phyloP scores from a whole-genome alignment of 352 stramenopile species.

The Blastocystis sp. region DNA sequence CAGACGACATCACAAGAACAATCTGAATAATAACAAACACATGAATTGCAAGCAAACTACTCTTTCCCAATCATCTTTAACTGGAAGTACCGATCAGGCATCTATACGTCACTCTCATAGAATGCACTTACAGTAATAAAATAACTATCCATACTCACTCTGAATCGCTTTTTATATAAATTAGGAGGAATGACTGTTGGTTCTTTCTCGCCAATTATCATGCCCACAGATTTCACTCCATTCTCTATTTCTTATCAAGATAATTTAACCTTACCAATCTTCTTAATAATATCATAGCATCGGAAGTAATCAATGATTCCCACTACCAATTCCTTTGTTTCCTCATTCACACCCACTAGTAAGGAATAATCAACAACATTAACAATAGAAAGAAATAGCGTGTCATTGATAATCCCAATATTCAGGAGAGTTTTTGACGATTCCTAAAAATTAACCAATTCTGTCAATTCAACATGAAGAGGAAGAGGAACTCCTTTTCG shows the following conservation, averaged over 20 bases:
- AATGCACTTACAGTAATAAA: slow-evolving; percentile 5
- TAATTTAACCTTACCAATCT: slow-evolving; percentile 26
- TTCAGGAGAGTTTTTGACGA: slow-evolving; percentile 49
- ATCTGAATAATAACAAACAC: not conserved
- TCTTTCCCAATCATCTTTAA: not conserved
- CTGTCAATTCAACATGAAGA: not conserved
- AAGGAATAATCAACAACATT: slow-evolving; percentile 62
- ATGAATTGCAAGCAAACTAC: not conserved
- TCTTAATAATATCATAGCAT: slow-evolving; percentile 57
- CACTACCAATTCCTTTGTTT: slow-evolving; percentile 57
- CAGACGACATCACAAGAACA: slow-evolving; percentile 9
- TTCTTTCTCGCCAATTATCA: slow-evolving; percentile 60
- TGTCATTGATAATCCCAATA: slow-evolving; percentile 55
- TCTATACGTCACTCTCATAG: not conserved
- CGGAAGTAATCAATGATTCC: slow-evolving; percentile 63
- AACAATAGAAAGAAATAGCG: slow-evolving; percentile 44
- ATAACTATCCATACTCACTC: slow-evolving; percentile 56
- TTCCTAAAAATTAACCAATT: not conserved
- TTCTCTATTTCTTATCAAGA: slow-evolving; percentile 34
- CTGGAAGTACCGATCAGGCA: slow-evolving; percentile 55
- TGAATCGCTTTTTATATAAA: slow-evolving; percentile 57
- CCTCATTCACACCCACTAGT: slow-evolving; percentile 58
- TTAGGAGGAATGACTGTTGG: slow-evolving; percentile 51
- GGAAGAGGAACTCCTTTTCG: slow-evolving; percentile 50
- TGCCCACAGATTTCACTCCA: slow-evolving; percentile 49